A percentile compares a stretch with the other conserved stretches of the same genome.
phyloP scores from a whole-genome alignment of 768 basidiomycete species.

The Hericium alpestre region DNA sequence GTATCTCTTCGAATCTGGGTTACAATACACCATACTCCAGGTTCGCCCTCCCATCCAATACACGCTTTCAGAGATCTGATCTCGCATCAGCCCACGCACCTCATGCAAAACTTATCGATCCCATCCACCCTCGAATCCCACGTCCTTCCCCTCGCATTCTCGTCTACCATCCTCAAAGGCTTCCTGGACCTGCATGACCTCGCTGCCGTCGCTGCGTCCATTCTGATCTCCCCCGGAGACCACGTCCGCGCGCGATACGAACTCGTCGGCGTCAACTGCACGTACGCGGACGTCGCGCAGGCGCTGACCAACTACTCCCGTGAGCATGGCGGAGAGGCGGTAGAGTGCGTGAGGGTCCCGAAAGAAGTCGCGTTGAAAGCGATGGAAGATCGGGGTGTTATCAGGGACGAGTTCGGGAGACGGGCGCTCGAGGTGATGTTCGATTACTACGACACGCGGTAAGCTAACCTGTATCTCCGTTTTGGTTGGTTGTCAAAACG shows the following conservation, averaged over 20 bases:
- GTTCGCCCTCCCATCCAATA: slow-evolving; percentile 3
- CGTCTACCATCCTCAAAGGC: slow-evolving; percentile 19
- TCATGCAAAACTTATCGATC: slow-evolving; percentile 24
- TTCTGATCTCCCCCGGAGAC: slow-evolving; percentile 17
- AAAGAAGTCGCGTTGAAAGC: slow-evolving; percentile 10
- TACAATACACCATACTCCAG: slow-evolving; percentile 28
- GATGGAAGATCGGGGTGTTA: slow-evolving; percentile 4
- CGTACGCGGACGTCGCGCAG: slow-evolving; percentile 19
- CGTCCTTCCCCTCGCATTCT: slow-evolving; percentile 16
- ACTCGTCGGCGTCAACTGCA: slow-evolving; percentile 22
- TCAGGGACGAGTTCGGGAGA: slow-evolving; percentile 13
- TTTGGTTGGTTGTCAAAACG: not conserved
- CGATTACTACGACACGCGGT: slow-evolving; percentile 23
- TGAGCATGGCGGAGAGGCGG: slow-evolving; percentile 5
- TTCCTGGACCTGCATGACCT: slow-evolving; percentile 25
- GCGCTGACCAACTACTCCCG: slow-evolving; percentile 9
- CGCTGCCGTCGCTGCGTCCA: slow-evolving; percentile 17
- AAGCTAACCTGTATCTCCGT: not conserved
- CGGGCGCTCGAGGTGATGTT: slow-evolving; percentile 23
- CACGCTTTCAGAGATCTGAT: not conserved
- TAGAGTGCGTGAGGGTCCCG: slow-evolving; percentile 14
- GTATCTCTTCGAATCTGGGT: slow-evolving; percentile 25
- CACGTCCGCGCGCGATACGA: slow-evolving; percentile 26
- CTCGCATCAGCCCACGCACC: slow-evolving; percentile 20
- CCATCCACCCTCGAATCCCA: slow-evolving; percentile 5